Evolutionary conservation across 345 rosid species (phyloP), one percentile per base, ranked within the genome.

Genomic region (Rhodamnia rubescens): DNA sequence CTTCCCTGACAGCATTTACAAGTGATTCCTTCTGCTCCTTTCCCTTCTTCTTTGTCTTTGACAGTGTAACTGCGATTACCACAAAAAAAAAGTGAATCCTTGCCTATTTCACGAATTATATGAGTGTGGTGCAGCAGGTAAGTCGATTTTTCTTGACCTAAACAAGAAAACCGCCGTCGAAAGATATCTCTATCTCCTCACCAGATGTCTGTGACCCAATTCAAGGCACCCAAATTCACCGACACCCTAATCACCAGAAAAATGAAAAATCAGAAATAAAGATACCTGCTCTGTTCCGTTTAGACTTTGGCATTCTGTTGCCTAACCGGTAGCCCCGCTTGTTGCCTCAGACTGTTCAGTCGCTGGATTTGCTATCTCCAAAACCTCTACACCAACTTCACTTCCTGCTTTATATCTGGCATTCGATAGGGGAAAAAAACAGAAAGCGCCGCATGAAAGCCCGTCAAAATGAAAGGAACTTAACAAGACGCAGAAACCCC

Each of bases 1-100:
- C 94, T n/a, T 94, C 95, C 82, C 98, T 93, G 85, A 97, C 93
- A 26, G 93, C 83, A 87, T 90, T 91, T 2, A 96, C 93, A 53
- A 96, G 89, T 32, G 57, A 2, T 86, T 97, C 99, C 83, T 97
- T 97, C 83, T 97, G 99, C 83, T 92, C 99, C 69, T 92, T 94
- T 51, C 99, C 99, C 88, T 97, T 97, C 95, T 95, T 97, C 94
- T 94, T 97, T 7, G 99, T 95, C 92, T 97, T 97, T 4, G 99
- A 93, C 85, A 97, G 85, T n/a, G 99, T 93, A 88, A 97, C 99
- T 93, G 89, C 92, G 85, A 9, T 49, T 78, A 61, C 81, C 52
- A 5, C 4, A 47, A 7, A 40, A 82, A 27, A 32, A 56, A 5
- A 69, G 47, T 36, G 47, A 69, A 36, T 11, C 80, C 47, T 69